Base-by-base conservation (phyloP, 768 basidiomycete genomes). In the Tricholoma bakamatsutake region DNA sequence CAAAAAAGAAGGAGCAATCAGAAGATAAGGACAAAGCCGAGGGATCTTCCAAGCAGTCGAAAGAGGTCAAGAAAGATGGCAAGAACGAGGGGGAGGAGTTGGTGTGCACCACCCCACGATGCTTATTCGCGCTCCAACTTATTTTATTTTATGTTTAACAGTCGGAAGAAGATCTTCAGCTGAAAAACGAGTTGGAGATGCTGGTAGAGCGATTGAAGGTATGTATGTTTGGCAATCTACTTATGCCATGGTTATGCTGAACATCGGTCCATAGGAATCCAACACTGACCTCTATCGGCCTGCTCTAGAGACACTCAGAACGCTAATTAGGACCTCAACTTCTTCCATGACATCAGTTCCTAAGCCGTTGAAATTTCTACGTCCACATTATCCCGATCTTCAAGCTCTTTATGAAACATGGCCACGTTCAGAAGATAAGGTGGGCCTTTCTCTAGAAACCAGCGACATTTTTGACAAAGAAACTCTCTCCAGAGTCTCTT, bases 331-430 rank as follows among this genome's bases (percentile, higher is more conserved):
- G 66, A 98, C 96, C 5, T 94, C 94, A 10, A 99, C 97, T 3
- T 95, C 92, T 13, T 97, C 94, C 5, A 98, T 99, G 96, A 99
- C 97, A 10, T 95, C 93, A 21, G 96, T 99, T 9, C 97, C 97
- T 1, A 98, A 99, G 76, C 97, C 97, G 28, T 80, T 99, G 56
- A 99, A 99, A 74, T 99, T 99, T 73, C 81, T 99, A 30, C 87
- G 94, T 54, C 95, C 94, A 33, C 88, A 93, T 68, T 99, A 96
- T 68, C 90, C 88, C 48, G 86, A 84, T 56, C 80, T 96, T 40
- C 89, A 94, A 69, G 77, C 77, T 21, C 74, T 98, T 27, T 95
- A 94, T 69, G 87, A 91, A 57, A 78, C 85, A 37, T 92, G 94
- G 87, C 68, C 83, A 2, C 66, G 80, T 21, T 94, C 91, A 39